A percentile compares a stretch with the other conserved stretches of the same genome.
These are phyloP conservation scores for Colletotrichum graminicola DNA, from an alignment of 2,329 filamentous ascomycete genomes.

Conservation along the genomic window DNA sequence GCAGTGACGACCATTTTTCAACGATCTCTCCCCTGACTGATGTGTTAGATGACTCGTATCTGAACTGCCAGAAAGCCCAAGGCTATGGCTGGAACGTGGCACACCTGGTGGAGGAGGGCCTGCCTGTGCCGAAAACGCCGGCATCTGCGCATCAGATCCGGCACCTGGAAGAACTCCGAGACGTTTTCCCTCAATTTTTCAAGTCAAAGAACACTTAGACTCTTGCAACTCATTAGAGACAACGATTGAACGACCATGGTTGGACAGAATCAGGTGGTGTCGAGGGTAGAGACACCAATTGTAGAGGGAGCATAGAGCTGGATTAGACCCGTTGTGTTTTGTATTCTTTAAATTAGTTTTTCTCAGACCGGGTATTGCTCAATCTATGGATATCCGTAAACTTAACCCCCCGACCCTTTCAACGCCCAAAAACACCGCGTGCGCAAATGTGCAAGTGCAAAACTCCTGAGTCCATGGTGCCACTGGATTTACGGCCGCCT, in stretches of 20 bases:
- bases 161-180: slow-evolving; percentile 79
- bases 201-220: slow-evolving; percentile 59
- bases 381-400: slow-evolving; percentile 20
- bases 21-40: slow-evolving; percentile 19
- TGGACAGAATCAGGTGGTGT: background rate
- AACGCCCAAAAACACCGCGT: slow-evolving; percentile 48
- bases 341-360: background rate
- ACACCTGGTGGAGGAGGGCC: slow-evolving; percentile 85
- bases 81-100: slow-evolving; percentile 87
- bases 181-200: slow-evolving; percentile 87
- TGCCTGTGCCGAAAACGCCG: slow-evolving; percentile 71
- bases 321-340: slow-evolving; percentile 9
- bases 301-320: background rate
- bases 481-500: slow-evolving; percentile 63
- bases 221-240: background rate
- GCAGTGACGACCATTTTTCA: background rate
- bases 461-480: slow-evolving; percentile 9
- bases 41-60: slow-evolving; percentile 81
- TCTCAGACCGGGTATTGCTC: slow-evolving; percentile 21
- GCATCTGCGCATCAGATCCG: slow-evolving; percentile 82
- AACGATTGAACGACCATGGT: background rate
- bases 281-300: background rate
- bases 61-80: slow-evolving; percentile 83
- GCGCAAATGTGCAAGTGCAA: slow-evolving; percentile 40
- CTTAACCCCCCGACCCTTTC: slow-evolving; percentile 18